phyloP scores from a whole-genome alignment of 2,329 filamentous ascomycete species.

The Cladosporium sp. region DNA sequence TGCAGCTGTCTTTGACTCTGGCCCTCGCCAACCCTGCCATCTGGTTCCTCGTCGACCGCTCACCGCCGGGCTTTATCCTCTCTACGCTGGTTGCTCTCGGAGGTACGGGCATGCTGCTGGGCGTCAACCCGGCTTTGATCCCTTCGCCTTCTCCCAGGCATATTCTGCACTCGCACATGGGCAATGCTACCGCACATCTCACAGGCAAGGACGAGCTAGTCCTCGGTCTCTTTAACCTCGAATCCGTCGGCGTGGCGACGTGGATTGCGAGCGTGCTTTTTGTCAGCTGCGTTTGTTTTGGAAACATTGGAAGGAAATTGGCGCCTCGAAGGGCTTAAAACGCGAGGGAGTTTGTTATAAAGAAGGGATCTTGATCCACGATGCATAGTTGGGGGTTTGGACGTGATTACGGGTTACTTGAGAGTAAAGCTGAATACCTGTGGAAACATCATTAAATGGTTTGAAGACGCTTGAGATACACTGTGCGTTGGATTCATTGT shows the following conservation, averaged over 20 bases:
- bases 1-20: slow-evolving; percentile 88
- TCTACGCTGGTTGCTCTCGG: slow-evolving; percentile 68
- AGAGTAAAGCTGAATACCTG: slow-evolving; percentile 2
- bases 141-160: slow-evolving; percentile 56
- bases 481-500: too few species aligned
- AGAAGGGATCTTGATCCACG: not conserved
- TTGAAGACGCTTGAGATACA: too few species aligned
- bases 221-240: slow-evolving; percentile 53
- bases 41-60: slow-evolving; percentile 95
- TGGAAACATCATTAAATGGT: too few species aligned
- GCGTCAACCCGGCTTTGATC: slow-evolving; percentile 73
- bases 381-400: not conserved
- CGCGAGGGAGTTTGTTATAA: not conserved
- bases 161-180: slow-evolving; percentile 23
- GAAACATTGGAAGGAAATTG: slow-evolving; percentile 83
- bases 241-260: slow-evolving; percentile 67
- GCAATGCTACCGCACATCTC: slow-evolving; percentile 20
- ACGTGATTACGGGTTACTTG: too few species aligned
- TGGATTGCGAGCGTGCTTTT: slow-evolving; percentile 95
- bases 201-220: slow-evolving; percentile 23
- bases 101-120: slow-evolving; percentile 70
- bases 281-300: slow-evolving; percentile 92
- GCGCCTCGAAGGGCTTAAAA: slow-evolving; percentile 37
- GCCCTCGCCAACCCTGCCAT: slow-evolving; percentile 87
- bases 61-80: slow-evolving; percentile 76